Base-by-base conservation (phyloP, 1,284 basidiomycete species). In the Ceratobasidium sp. region DNA sequence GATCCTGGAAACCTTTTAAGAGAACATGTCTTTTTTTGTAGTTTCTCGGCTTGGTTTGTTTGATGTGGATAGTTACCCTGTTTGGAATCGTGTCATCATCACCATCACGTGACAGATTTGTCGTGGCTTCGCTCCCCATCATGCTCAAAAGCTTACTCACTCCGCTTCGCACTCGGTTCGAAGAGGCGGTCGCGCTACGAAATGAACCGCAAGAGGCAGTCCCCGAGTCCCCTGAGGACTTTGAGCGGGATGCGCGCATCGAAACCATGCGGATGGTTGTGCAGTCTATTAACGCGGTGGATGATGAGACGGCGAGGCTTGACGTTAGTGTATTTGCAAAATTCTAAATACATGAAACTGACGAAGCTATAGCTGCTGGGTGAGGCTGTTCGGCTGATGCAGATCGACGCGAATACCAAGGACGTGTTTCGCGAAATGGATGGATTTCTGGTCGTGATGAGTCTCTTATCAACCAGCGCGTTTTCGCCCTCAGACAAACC, bases 401-500 rank as follows among this genome's bases (percentile, higher is more conserved):
- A 86, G 17, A 88, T 91, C 82, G 90, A 92, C 79, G 82, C 86
- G 9, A 85, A 84, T 73, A 92, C 92, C 10, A 93, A 91, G 83
- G 91, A 92, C 77, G 90, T 92, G 9, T 95, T 95, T 83, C 87
- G 93, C 9, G 92, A 94, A 82, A 86, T 92, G 82, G 94, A 95
- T 80, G 94, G 94, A 0, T 94, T 94, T 82, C 85, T 94, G 28
- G 88, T 90, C 20, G 85, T 94, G 57, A 90, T 94, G 84, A 92
- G 89, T 80, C 87, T 91, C 42, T 85, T 95, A 3, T 92, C 92
- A 0, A 90, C 71, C 20, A 64, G 56, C 78, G 79, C 57, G 74
- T 80, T 54, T 44, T 81, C 33, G 66, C 61, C 46, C 52, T 76
- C 28, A 89, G 26, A 90, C 92, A 79, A 89, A 87, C 74, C 87